A percentile compares a stretch with the other conserved stretches of the same genome.
Conservation (phyloP, 1,284 basidiomycete genomes). For the Limonomyces culmigenus region DNA sequence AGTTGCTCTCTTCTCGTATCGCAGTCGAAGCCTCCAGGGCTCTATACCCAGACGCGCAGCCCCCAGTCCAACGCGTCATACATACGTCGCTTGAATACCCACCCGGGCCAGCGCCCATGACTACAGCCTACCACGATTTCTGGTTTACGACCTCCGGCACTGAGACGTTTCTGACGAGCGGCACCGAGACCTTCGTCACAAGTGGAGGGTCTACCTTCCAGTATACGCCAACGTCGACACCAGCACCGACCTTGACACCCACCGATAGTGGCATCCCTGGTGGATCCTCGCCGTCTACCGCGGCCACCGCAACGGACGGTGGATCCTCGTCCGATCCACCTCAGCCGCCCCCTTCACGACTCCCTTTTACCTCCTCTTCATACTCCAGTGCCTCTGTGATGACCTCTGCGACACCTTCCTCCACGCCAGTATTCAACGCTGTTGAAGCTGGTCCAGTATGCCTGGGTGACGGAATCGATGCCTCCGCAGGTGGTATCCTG, state of each 20-base stretch:
- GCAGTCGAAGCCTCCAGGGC: too few species aligned
- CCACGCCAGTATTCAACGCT: slow-evolving; percentile 9
- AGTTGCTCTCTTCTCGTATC: too few species aligned
- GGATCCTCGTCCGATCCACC: slow-evolving; percentile 14
- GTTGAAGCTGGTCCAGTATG: slow-evolving; percentile 28
- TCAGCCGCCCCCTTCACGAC: slow-evolving; percentile 11
- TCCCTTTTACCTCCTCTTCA: slow-evolving; percentile 24
- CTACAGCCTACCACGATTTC: background rate
- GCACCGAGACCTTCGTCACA: background rate
- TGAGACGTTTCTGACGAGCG: background rate
- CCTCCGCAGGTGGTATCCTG: slow-evolving; percentile 43
- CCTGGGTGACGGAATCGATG: slow-evolving; percentile 45
- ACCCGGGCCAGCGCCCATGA: too few species aligned
- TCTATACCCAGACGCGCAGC: too few species aligned
- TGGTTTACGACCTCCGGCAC: background rate
- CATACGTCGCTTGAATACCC: too few species aligned
- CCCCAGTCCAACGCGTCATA: too few species aligned
- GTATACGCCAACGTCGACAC: background rate
- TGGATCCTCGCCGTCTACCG: background rate
- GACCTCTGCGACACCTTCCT: slow-evolving; percentile 13
- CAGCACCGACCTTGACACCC: background rate
- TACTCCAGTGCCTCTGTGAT: slow-evolving; percentile 13
- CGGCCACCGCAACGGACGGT: slow-evolving; percentile 4
- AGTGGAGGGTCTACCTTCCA: background rate
- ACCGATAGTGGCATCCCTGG: background rate